Conservation (phyloP, 495 filamentous ascomycete species). For the Penicillium alfredii region DNA sequence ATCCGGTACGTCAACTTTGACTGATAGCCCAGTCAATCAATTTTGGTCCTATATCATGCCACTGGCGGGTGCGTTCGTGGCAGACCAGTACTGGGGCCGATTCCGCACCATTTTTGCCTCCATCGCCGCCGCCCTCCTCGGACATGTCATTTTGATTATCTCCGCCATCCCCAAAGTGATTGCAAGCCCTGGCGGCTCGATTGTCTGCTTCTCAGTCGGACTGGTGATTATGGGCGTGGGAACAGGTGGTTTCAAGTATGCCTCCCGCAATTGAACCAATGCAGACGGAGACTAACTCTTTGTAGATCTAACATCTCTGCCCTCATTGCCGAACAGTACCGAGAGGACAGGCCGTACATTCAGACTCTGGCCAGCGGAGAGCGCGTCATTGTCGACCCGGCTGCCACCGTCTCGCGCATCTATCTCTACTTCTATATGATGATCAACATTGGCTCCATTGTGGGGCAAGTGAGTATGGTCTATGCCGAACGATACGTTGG, state of each 20-base stretch:
- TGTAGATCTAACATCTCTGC: slow-evolving; percentile 61
- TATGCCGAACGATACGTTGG: slow-evolving; percentile 57
- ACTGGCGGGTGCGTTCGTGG: slow-evolving; percentile 61
- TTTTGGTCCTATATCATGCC: slow-evolving; percentile 75
- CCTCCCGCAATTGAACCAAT: no score
- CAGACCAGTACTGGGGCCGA: slow-evolving; percentile 42
- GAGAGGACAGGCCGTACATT: slow-evolving; percentile 38
- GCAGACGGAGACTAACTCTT: no score
- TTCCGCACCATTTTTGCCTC: slow-evolving; percentile 55
- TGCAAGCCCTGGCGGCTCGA: slow-evolving; percentile 23
- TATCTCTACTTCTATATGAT: slow-evolving; percentile 47
- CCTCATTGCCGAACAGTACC: slow-evolving; percentile 48
- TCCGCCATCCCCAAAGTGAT: slow-evolving; percentile 50
- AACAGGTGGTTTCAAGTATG: slow-evolving; percentile 57
- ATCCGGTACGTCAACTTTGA: no score
- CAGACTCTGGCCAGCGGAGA: slow-evolving; percentile 48
- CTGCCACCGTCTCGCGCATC: slow-evolving; percentile 47
- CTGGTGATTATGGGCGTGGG: slow-evolving; percentile 51
- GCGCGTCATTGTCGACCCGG: slow-evolving; percentile 64
- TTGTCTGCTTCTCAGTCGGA: slow-evolving; percentile 57
- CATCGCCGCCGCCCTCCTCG: slow-evolving; percentile 51
- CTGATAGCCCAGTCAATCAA: slow-evolving; percentile 55
- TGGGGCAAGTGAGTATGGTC: slow-evolving; percentile 28
- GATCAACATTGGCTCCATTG: slow-evolving; percentile 49
- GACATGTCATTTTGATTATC: slow-evolving; percentile 57